A percentile compares a stretch with the other conserved stretches of the same genome.
phyloP scores from a whole-genome alignment of 2,329 filamentous ascomycete species.

The Tolypocladium capitatum region DNA sequence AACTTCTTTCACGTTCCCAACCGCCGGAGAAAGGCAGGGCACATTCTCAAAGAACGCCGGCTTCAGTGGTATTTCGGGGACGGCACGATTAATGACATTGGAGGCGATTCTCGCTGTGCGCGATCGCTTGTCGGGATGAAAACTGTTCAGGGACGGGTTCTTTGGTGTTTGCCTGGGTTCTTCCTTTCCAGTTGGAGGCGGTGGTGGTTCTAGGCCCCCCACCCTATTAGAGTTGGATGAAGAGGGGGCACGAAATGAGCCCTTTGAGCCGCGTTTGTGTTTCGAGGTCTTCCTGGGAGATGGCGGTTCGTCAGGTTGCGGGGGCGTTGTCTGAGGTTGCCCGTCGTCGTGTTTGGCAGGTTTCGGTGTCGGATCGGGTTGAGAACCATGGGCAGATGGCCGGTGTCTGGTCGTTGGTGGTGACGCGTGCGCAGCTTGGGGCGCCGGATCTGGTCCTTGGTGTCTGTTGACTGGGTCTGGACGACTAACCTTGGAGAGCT shows the following conservation, averaged over 20 bases:
- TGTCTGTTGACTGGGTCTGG: slow-evolving; percentile 3
- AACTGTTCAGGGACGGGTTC: slow-evolving; percentile 15
- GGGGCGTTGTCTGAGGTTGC: not conserved
- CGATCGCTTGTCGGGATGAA: slow-evolving; percentile 21
- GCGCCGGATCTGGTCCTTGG: not conserved
- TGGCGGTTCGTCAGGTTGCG: slow-evolving; percentile 2
- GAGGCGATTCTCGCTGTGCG: slow-evolving; percentile 17
- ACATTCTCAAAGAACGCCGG: slow-evolving; percentile 26
- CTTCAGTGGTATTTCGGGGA: slow-evolving; percentile 22
- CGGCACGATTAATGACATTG: slow-evolving; percentile 12
- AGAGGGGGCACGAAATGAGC: slow-evolving; percentile 8
- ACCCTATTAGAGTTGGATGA: slow-evolving; percentile 16
- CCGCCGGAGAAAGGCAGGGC: slow-evolving; percentile 8
- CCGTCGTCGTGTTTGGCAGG: not conserved
- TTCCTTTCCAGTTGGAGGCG: slow-evolving; percentile 13
- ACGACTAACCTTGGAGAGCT: slow-evolving; percentile 10
- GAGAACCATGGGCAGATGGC: not conserved
- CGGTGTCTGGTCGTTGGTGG: not conserved
- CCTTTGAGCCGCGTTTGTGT: slow-evolving; percentile 7
- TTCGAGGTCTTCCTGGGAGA: slow-evolving; percentile 3
- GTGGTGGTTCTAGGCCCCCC: slow-evolving; percentile 18
- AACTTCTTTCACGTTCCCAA: slow-evolving; percentile 9
- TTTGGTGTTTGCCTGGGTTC: slow-evolving; percentile 16
- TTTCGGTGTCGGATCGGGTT: not conserved
- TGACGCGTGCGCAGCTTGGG: not conserved